A percentile compares a stretch with the other conserved stretches of the same genome.
Conservation (phyloP, 23 red algal genomes). For the Gracilaria vermiculophylla region DNA sequence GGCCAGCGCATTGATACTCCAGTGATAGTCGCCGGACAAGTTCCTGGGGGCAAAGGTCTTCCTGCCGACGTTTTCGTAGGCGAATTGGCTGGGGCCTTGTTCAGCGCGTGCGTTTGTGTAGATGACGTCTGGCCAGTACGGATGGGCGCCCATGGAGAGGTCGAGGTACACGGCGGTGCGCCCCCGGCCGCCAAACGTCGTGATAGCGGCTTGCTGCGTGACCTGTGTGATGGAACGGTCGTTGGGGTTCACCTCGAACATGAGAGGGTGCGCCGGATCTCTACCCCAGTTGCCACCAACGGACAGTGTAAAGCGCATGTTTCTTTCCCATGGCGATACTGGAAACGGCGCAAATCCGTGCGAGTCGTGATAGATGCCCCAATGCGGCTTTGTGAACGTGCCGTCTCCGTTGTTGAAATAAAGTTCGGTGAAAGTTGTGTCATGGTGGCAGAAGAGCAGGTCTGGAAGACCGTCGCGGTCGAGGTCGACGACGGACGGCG, state of each 20-base stretch:
- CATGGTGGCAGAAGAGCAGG: slow-evolving; percentile 39
- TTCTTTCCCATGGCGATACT: background rate
- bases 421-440: slow-evolving; percentile 15
- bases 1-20: slow-evolving; percentile 12
- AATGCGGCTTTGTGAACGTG: slow-evolving; percentile 10
- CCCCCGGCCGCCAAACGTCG: background rate
- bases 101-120: background rate
- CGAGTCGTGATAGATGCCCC: slow-evolving; percentile 4
- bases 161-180: slow-evolving; percentile 14
- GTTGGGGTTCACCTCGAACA: slow-evolving; percentile 3
- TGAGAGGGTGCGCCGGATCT: background rate
- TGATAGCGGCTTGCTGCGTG: background rate
- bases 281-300: slow-evolving; percentile 32
- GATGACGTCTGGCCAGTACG: slow-evolving; percentile 9
- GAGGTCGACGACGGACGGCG: slow-evolving; percentile 38
- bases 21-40: slow-evolving; percentile 3
- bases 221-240: slow-evolving; percentile 15
- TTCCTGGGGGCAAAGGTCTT: background rate
- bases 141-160: slow-evolving; percentile 15
- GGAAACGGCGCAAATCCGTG: slow-evolving; percentile 19
- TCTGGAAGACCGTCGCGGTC: slow-evolving; percentile 54
- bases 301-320: background rate
- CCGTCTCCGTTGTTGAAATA: slow-evolving; percentile 49
- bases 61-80: slow-evolving; percentile 44
- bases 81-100: background rate